A percentile compares a stretch with the other conserved stretches of the same genome.
Evolutionary conservation across 495 filamentous ascomycete genomes (phyloP).

Genomic region (Aspergillus kassunensis): DNA sequence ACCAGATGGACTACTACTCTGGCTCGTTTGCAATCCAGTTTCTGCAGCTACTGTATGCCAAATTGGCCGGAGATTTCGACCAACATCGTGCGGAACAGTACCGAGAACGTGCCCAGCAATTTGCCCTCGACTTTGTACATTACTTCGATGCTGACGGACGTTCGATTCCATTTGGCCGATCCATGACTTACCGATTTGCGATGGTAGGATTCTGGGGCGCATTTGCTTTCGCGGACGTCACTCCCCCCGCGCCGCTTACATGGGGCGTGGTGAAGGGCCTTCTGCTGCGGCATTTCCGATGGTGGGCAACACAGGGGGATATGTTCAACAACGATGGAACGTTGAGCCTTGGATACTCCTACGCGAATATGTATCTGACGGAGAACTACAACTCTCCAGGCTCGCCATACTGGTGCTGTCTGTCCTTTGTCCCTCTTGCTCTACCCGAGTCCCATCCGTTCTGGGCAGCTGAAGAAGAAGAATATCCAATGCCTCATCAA

Average conservation of each 20-base stretch:
- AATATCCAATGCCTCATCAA: constrained; percentile 54
- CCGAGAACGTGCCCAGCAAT: constrained; percentile 58
- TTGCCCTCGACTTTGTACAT: constrained; percentile 66
- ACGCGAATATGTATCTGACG: constrained; percentile 73
- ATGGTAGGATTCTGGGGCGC: constrained; percentile 82
- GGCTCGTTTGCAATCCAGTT: constrained; percentile 78
- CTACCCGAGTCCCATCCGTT: constrained; percentile 66
- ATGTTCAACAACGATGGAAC: constrained; percentile 73
- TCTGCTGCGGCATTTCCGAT: constrained; percentile 66
- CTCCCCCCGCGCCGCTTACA: constrained; percentile 63
- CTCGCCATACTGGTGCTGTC: constrained; percentile 70
- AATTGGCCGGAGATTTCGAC: constrained; percentile 65
- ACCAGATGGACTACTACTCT: constrained; percentile 81
- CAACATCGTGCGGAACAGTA: constrained; percentile 65
- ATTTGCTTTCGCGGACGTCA: constrained; percentile 68
- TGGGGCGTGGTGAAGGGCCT: constrained; percentile 78
- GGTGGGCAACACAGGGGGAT: constrained; percentile 70
- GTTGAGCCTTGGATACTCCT: constrained; percentile 71
- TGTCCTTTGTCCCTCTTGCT: constrained; percentile 69
- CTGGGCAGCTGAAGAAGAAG: constrained; percentile 63
- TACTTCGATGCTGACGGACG: constrained; percentile 65
- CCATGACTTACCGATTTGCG: constrained; percentile 73
- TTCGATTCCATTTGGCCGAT: constrained; percentile 70
- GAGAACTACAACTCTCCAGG: constrained; percentile 81
- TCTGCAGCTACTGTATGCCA: constrained; percentile 71